phyloP scores from a whole-genome alignment of 106 monocot genomes.

The Hemerocallis citrina region DNA sequence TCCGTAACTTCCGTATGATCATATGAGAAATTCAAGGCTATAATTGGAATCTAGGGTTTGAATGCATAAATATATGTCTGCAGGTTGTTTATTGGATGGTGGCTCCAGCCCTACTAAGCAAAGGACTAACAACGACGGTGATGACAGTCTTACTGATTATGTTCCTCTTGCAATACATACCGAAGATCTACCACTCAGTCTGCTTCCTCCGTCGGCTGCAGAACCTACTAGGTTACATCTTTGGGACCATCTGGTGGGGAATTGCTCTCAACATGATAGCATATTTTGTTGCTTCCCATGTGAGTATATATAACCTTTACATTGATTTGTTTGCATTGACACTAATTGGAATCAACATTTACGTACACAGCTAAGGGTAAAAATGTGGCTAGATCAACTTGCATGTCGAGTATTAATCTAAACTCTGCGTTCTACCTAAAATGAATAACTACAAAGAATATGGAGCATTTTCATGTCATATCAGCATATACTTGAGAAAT shows the following conservation, averaged over 20 bases:
- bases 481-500: too few relatives aligned
- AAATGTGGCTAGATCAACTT: too few relatives aligned
- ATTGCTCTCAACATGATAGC: constrained; percentile 70
- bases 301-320: constrained; percentile 17
- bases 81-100: constrained; percentile 75
- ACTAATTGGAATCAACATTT: neutral
- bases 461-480: too few relatives aligned
- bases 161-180: constrained; percentile 72
- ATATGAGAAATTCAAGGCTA: too few relatives aligned
- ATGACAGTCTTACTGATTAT: constrained; percentile 60
- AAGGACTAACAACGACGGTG: constrained; percentile 51
- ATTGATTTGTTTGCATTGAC: neutral
- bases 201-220: constrained; percentile 58
- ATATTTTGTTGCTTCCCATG: constrained; percentile 79
- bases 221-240: constrained; percentile 55
- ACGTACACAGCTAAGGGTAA: too few relatives aligned
- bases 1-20: too few relatives aligned
- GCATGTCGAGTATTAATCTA: too few relatives aligned
- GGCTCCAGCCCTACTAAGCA: constrained; percentile 47
- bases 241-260: constrained; percentile 83
- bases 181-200: constrained; percentile 70
- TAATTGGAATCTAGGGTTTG: too few relatives aligned
- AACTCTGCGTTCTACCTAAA: too few relatives aligned
- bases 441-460: too few relatives aligned
- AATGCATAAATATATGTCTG: constrained; percentile 1